Base-by-base conservation (phyloP, 176 grass and related monocot genomes). In the Musa schizocarpa region DNA sequence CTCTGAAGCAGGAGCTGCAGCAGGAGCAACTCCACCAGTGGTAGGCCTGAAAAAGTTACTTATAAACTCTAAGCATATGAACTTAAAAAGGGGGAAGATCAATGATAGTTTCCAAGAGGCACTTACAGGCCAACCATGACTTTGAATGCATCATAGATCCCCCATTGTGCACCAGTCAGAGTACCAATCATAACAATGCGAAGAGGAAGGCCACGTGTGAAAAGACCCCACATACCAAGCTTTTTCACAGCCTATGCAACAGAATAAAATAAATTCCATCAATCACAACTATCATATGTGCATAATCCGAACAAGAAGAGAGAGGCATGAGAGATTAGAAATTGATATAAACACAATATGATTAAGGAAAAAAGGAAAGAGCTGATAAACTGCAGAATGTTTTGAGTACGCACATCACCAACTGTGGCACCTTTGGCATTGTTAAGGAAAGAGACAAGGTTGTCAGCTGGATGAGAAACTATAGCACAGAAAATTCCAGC, bases 81-180 rank as follows among this genome's bases (percentile, higher is more conserved):
- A 63, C 8, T 63, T 7, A 20, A 48, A 48, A 51, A 59, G 8
- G 14, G 16, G 14, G 7, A 0, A 77, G 11, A 53, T 43, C 4
- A 6, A 43, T 43, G 34, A 43, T 43, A 43, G 34, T 6, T 43
- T 43, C 34, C 34, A 43, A 43, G 34, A 43, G 65, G 11, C 59
- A 92, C 92, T 92, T 85, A 92, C 92, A 96, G 72, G 74, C 92
- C 92, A 77, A 75, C 78, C 82, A 89, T 85, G 29, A 96, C 92
- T 87, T 96, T 92, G 80, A 96, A 96, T 52, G 92, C 76, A 83
- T 96, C 92, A 54, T 92, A 96, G 71, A 96, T 96, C 11, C 88
- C 84, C 89, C 92, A 96, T 74, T 96, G 86, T 13, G 92, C 65
- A 1, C 86, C 92, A 2, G 92, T 96, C 53, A 96, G 80, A 2